A percentile compares a stretch with the other conserved stretches of the same genome.
Evolutionary conservation across 1,284 basidiomycete species (phyloP).

Genomic region (Rhodotorula sp.): DNA sequence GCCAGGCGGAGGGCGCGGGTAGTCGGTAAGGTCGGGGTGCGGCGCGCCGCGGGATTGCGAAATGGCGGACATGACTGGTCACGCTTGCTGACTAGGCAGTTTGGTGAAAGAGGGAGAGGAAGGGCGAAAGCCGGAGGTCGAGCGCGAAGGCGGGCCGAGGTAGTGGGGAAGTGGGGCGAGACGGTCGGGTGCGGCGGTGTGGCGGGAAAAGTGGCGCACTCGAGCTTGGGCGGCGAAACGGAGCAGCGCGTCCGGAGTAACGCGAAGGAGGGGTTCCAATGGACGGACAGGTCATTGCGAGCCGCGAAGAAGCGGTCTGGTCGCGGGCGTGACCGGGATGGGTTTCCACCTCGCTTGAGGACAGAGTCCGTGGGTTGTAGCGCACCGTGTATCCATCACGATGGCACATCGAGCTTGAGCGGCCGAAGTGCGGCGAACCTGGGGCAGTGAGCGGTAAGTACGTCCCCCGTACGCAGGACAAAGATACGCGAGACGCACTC

Average conservation of each 20-base stretch:
- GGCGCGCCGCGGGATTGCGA: constrained; percentile 8
- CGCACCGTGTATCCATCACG: too few species aligned
- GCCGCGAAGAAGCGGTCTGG: too few species aligned
- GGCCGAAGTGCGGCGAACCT: not conserved
- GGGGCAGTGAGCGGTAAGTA: not conserved
- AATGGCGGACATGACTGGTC: not conserved
- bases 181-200: not conserved
- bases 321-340: too few species aligned
- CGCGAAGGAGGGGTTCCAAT: too few species aligned
- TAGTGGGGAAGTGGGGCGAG: constrained; percentile 5
- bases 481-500: not conserved
- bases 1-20: constrained; percentile 18
- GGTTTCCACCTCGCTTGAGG: too few species aligned
- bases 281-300: too few species aligned
- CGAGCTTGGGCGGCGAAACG: not conserved
- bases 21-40: constrained; percentile 13
- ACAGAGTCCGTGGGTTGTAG: too few species aligned
- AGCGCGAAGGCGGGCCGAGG: not conserved
- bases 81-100: not conserved
- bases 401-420: too few species aligned
- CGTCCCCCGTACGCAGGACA: too few species aligned
- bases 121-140: not conserved
- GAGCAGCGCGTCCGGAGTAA: too few species aligned
- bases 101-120: not conserved
- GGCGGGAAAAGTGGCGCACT: not conserved